Evolutionary conservation across 345 rosid genomes (phyloP).

Genomic region (Rhizophora apiculata): DNA sequence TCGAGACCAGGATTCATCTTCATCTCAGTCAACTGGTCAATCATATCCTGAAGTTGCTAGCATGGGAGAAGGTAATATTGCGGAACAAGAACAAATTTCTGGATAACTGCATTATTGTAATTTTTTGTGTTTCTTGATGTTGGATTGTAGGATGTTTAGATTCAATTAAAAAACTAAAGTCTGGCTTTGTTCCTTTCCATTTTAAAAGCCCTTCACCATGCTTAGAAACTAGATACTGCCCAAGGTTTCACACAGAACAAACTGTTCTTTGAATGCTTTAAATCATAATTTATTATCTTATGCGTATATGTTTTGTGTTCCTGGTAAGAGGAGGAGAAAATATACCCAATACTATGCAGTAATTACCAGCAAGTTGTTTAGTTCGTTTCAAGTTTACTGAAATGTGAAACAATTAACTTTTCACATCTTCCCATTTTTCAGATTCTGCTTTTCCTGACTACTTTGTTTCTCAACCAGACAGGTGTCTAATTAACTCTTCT

Average conservation of each 20-base stretch:
- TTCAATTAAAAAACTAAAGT: too few species aligned
- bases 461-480: too few species aligned
- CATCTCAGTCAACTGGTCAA: slow-evolving; percentile 68
- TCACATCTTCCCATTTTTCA: neutral
- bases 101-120: slow-evolving; percentile 1
- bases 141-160: too few species aligned
- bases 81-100: slow-evolving; percentile 26
- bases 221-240: neutral
- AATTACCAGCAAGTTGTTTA: neutral
- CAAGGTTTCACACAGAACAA: neutral
- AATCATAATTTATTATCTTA: neutral
- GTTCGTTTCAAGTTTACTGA: neutral
- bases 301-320: neutral
- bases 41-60: slow-evolving; percentile 57
- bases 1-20: slow-evolving; percentile 66
- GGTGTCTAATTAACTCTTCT: slow-evolving; percentile 6
- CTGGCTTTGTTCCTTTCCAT: too few species aligned
- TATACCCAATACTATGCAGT: too few species aligned
- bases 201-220: too few species aligned
- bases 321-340: too few species aligned
- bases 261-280: neutral
- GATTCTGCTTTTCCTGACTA: neutral
- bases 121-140: too few species aligned
- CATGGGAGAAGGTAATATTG: slow-evolving; percentile 41
- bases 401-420: too few species aligned